Conservation (phyloP, 225 moss, liverwort and hornwort genomes). For the Thuidium tamariscinum region DNA sequence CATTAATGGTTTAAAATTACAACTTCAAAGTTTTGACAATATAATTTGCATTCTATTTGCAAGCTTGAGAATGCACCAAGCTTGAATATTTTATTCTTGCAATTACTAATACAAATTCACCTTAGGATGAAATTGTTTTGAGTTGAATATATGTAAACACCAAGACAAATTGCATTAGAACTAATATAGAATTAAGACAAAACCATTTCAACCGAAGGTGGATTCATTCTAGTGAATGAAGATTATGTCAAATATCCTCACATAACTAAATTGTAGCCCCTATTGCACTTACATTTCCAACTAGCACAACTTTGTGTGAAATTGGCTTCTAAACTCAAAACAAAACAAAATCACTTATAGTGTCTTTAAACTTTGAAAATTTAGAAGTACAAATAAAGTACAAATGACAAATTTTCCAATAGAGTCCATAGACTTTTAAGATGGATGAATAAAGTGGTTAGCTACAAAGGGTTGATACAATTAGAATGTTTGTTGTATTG, state of each 20-base stretch:
- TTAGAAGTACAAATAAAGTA: background rate
- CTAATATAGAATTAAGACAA: background rate
- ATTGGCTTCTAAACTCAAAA: background rate
- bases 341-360: background rate
- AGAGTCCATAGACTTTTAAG: background rate
- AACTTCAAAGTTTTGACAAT: background rate
- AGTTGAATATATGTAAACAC: background rate
- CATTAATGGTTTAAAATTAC: background rate
- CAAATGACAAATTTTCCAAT: background rate
- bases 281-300: background rate
- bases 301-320: background rate
- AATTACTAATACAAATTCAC: background rate
- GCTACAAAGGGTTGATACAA: too few relatives aligned
- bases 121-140: background rate
- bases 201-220: background rate
- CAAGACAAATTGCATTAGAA: background rate
- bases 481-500: too few relatives aligned
- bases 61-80: background rate
- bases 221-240: background rate
- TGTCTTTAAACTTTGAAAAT: background rate
- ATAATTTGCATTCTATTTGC: fast-evolving
- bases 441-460: background rate
- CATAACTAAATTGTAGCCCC: fast-evolving
- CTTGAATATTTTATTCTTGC: background rate
- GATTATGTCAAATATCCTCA: background rate